phyloP scores from a whole-genome alignment of 257 asterid genomes.

The Euphrasia confusa region DNA sequence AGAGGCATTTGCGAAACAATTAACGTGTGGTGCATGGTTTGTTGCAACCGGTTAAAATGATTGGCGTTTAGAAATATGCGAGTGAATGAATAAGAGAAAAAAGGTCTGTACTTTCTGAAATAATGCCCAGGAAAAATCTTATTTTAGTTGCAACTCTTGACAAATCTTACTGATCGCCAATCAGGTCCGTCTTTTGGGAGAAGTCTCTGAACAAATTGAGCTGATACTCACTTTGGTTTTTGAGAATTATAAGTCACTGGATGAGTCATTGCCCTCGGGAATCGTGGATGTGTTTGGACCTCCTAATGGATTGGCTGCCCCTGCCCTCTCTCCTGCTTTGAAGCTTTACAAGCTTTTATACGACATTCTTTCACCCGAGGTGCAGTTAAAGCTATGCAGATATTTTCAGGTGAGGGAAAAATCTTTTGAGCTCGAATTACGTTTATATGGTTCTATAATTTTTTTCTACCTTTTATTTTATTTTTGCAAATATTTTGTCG shows the following conservation, averaged over 20 bases:
- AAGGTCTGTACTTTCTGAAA: too few species aligned
- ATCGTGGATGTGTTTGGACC: conserved; percentile 59
- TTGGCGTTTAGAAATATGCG: too few species aligned
- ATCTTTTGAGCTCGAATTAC: conserved; percentile 7
- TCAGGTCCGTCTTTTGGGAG: conserved; percentile 87
- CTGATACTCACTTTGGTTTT: conserved; percentile 63
- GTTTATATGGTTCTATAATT: too few species aligned
- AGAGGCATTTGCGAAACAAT: too few species aligned
- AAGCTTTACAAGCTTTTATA: conserved; percentile 73
- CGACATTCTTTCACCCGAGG: conserved; percentile 78
- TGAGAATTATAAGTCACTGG: conserved; percentile 86
- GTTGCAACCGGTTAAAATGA: too few species aligned
- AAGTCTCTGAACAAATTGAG: conserved; percentile 77
- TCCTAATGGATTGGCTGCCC: conserved; percentile 68
- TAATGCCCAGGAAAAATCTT: not conserved
- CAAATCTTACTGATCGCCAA: conserved; percentile 17
- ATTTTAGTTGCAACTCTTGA: conserved; percentile 19
- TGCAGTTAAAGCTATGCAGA: conserved; percentile 72
- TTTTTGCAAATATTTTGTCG: too few species aligned
- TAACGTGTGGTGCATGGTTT: too few species aligned
- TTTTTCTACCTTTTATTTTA: too few species aligned
- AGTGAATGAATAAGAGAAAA: too few species aligned
- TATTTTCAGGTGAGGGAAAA: conserved; percentile 74
- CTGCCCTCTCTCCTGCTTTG: conserved; percentile 81
- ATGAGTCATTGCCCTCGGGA: conserved; percentile 71